Evolutionary conservation across 495 filamentous ascomycete species (phyloP).

Genomic region (Penicillium angulare): DNA sequence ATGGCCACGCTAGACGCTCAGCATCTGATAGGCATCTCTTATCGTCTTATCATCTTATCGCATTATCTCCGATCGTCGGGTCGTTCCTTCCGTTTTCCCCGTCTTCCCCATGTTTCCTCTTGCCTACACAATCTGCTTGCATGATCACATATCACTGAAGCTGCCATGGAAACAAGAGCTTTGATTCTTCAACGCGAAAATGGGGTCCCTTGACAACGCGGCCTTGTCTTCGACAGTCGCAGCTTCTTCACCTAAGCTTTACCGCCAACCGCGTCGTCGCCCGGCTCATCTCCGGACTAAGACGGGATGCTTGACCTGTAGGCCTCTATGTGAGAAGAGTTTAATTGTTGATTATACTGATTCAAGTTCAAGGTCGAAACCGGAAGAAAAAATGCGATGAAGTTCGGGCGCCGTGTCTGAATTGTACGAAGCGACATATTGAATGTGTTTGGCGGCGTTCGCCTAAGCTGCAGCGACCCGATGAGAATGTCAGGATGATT

Average conservation of each 20-base stretch:
- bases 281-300: constrained; percentile 25
- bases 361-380: constrained; percentile 11
- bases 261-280: constrained; percentile 19
- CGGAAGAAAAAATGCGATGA: constrained; percentile 30
- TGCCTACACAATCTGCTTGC: too few relatives aligned
- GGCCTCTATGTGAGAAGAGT: neutral
- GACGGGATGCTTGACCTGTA: constrained; percentile 24
- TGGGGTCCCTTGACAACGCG: constrained; percentile 49
- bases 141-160: too few relatives aligned
- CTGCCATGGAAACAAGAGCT: too few relatives aligned
- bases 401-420: constrained; percentile 9
- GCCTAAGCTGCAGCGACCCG: neutral
- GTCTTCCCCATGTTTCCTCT: too few relatives aligned
- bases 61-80: too few relatives aligned
- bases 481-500: neutral
- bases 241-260: neutral
- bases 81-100: too few relatives aligned
- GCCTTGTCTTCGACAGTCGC: constrained; percentile 33
- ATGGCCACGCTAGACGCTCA: constrained; percentile 63
- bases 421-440: constrained; percentile 12
- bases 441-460: constrained; percentile 10
- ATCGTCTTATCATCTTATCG: too few relatives aligned
- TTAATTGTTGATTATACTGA: too few relatives aligned
- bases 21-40: too few relatives aligned
- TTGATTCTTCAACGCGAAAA: constrained; percentile 65